Conservation (phyloP, 257 asterid species). For the Scutellaria baicalensis region DNA sequence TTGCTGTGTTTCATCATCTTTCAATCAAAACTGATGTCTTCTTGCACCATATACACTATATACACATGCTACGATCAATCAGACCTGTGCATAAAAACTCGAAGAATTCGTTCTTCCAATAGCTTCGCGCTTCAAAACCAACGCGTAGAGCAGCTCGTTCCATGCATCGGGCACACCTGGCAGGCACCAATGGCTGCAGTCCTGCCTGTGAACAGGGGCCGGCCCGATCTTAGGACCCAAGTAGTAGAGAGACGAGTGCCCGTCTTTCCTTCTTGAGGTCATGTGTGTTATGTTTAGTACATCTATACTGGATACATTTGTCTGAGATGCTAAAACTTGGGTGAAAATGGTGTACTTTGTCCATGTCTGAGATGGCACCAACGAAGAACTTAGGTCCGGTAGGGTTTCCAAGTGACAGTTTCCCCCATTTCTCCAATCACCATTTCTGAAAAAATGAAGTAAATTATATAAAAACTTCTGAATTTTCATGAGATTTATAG, state of each 20-base stretch:
- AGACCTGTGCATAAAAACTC: constrained; percentile 20
- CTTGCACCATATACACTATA: constrained; percentile 14
- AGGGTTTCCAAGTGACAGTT: constrained; percentile 70
- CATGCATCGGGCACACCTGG: constrained; percentile 92
- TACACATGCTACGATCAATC: constrained; percentile 12
- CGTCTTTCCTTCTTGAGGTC: constrained; percentile 79
- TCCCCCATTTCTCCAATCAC: constrained; percentile 91
- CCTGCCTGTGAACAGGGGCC: constrained; percentile 62
- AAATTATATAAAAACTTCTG: no score
- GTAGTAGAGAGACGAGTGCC: constrained; percentile 82
- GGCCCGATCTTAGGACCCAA: constrained; percentile 49
- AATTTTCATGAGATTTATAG: no score
- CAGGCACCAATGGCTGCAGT: constrained; percentile 97
- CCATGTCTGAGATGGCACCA: constrained; percentile 67
- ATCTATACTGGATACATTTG: constrained; percentile 25
- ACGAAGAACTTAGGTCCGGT: constrained; percentile 64
- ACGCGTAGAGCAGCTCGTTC: constrained; percentile 75
- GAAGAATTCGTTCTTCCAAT: constrained; percentile 17
- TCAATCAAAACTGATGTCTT: constrained; percentile 8
- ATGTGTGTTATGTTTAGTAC: constrained; percentile 60
- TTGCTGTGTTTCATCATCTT: background rate
- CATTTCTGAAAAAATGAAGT: constrained; percentile 46
- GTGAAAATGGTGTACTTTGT: constrained; percentile 42
- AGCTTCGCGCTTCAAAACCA: constrained; percentile 44
- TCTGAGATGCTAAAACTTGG: constrained; percentile 22